Conservation (phyloP, 2,329 filamentous ascomycete genomes). For the Chaetomiaceae sp. region DNA sequence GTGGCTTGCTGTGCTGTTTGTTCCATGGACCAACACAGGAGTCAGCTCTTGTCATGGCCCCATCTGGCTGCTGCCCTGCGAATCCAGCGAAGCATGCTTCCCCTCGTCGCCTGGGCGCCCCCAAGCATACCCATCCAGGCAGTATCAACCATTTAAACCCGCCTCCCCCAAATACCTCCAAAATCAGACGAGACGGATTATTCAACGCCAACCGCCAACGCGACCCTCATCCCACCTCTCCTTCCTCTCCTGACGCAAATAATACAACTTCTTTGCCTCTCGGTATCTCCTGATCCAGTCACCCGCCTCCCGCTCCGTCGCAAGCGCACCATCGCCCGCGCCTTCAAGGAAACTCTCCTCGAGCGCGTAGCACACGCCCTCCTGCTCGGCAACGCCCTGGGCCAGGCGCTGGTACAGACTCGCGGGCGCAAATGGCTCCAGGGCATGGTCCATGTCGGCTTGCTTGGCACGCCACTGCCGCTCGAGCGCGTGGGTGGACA, state of each 20-base stretch:
- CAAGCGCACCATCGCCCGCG: slow-evolving; percentile 44
- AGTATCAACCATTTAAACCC: no score
- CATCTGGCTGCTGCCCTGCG: no score
- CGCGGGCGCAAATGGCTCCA: slow-evolving; percentile 80
- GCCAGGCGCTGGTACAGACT: slow-evolving; percentile 78
- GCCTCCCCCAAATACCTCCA: no score
- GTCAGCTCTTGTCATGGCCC: no score
- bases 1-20: no score
- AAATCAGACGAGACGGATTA: no score
- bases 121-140: no score
- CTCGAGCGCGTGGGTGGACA: slow-evolving; percentile 80
- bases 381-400: slow-evolving; percentile 76
- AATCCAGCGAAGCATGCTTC: no score
- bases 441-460: slow-evolving; percentile 77
- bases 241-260: slow-evolving; percentile 78
- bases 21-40: no score
- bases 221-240: slow-evolving; percentile 93
- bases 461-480: slow-evolving; percentile 90
- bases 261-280: slow-evolving; percentile 73
- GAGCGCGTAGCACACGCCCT: slow-evolving; percentile 70
- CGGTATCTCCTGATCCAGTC: slow-evolving; percentile 82
- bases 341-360: slow-evolving; percentile 88
- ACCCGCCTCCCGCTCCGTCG: slow-evolving; percentile 72
- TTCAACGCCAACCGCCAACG: slow-evolving; percentile 81
- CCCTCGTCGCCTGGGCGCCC: no score